phyloP scores from a whole-genome alignment of 2,329 filamentous ascomycete species.

The Hypoxylon sp. region DNA sequence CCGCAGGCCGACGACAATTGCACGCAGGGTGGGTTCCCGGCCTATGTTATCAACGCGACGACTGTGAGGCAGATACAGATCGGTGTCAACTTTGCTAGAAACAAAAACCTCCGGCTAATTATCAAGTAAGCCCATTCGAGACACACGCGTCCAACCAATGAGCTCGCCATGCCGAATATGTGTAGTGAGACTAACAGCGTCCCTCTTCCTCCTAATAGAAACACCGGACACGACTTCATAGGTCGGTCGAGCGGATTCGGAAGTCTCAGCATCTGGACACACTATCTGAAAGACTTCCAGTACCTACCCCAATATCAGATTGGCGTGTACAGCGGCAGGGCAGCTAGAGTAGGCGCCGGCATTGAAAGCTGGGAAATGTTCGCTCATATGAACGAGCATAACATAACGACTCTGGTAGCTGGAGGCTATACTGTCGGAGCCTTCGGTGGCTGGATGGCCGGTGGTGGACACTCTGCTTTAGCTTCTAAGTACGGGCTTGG shows the following conservation, averaged over 20 bases:
- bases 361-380: conserved; percentile 57
- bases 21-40: conserved; percentile 57
- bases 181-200: not conserved
- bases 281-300: conserved; percentile 62
- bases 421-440: conserved; percentile 57
- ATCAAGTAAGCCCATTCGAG: conserved; percentile 54
- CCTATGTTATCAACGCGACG: conserved; percentile 58
- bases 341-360: conserved; percentile 55
- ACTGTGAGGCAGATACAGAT: conserved; percentile 58
- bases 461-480: conserved; percentile 66
- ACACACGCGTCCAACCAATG: not conserved
- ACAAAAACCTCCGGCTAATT: conserved; percentile 57
- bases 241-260: conserved; percentile 64
- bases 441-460: conserved; percentile 67
- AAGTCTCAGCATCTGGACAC: conserved; percentile 66
- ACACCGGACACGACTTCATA: conserved; percentile 64
- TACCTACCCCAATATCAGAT: conserved; percentile 55
- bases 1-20: conserved; percentile 49
- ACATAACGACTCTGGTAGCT: conserved; percentile 55
- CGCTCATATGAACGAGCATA: conserved; percentile 50
- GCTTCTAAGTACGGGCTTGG: conserved; percentile 64
- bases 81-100: conserved; percentile 61
- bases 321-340: conserved; percentile 53
- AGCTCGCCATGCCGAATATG: not conserved
- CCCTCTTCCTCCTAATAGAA: conserved; percentile 53